phyloP scores from a whole-genome alignment of 176 grass and related monocot species.

The Aegilops longissima region DNA sequence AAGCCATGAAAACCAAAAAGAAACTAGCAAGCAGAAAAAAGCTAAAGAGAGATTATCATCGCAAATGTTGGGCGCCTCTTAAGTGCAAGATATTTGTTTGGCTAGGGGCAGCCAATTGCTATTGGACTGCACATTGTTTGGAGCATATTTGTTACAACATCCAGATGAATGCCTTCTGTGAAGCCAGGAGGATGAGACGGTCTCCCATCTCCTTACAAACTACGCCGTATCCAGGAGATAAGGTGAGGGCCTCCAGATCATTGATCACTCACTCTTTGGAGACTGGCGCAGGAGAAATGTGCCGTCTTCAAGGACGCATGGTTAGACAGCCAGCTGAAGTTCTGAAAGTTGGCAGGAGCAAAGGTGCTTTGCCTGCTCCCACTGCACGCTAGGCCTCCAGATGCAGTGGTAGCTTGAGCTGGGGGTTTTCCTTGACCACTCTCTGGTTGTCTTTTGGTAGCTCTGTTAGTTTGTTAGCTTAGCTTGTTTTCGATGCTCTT shows the following conservation, averaged over 20 bases:
- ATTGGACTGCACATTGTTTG: background rate
- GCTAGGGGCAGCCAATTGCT: background rate
- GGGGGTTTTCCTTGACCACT: background rate
- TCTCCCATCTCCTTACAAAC: background rate
- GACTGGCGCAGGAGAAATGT: background rate
- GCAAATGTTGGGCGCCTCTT: background rate
- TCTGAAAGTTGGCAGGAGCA: background rate
- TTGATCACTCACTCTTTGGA: background rate
- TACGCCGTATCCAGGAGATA: background rate
- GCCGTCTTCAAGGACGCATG: background rate
- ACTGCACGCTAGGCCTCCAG: background rate
- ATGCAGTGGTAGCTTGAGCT: background rate
- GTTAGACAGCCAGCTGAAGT: background rate
- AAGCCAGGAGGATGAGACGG: background rate
- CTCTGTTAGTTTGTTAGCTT: background rate
- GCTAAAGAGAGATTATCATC: slow-evolving; percentile 5
- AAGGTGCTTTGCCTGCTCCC: background rate
- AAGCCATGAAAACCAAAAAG: background rate
- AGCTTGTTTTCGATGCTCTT: background rate
- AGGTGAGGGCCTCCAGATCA: background rate
- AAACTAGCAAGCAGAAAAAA: background rate
- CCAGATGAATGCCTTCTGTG: background rate
- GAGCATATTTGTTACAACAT: background rate
- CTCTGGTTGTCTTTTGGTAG: background rate
- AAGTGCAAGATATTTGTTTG: background rate